Evolutionary conservation across 2,329 filamentous ascomycete species (phyloP).

Genomic region (Stachybotrys echinatus): DNA sequence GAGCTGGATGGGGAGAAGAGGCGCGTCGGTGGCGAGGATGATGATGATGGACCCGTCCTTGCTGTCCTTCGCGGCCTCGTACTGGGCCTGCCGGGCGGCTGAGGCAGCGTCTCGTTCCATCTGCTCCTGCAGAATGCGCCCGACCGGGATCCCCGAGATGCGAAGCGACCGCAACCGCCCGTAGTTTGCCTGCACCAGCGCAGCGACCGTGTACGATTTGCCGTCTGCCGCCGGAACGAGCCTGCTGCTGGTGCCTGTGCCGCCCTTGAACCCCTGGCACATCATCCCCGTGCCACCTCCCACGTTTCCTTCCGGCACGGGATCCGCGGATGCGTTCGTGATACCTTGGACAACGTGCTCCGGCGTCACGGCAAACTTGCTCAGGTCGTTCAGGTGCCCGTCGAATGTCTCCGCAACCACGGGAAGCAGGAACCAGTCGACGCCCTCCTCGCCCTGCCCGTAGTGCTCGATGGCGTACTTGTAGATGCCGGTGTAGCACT

Average conservation of each 20-base stretch:
- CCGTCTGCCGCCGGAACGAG: slow-evolving; percentile 19
- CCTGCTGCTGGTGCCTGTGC: slow-evolving; percentile 56
- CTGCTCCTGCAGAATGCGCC: slow-evolving; percentile 46
- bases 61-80: slow-evolving; percentile 33
- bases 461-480: slow-evolving; percentile 45
- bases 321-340: slow-evolving; percentile 38
- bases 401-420: slow-evolving; percentile 59
- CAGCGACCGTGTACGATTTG: slow-evolving; percentile 48
- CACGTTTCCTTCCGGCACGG: slow-evolving; percentile 52
- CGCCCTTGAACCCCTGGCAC: slow-evolving; percentile 59
- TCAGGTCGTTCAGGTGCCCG: slow-evolving; percentile 51
- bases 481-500: slow-evolving; percentile 47
- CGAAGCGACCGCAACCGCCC: slow-evolving; percentile 49
- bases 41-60: slow-evolving; percentile 59
- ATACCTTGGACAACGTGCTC: slow-evolving; percentile 49
- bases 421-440: slow-evolving; percentile 49
- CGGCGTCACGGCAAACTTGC: slow-evolving; percentile 46
- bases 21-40: slow-evolving; percentile 55
- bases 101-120: slow-evolving; percentile 15
- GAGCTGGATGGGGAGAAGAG: slow-evolving; percentile 51
- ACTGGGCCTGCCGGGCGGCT: slow-evolving; percentile 7
- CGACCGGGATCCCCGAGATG: slow-evolving; percentile 54
- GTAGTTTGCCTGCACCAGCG: slow-evolving; percentile 59
- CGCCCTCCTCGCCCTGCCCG: slow-evolving; percentile 26
- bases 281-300: slow-evolving; percentile 62